Evolutionary conservation across 1,284 basidiomycete genomes (phyloP).

Genomic region (Macrocybe sp.): DNA sequence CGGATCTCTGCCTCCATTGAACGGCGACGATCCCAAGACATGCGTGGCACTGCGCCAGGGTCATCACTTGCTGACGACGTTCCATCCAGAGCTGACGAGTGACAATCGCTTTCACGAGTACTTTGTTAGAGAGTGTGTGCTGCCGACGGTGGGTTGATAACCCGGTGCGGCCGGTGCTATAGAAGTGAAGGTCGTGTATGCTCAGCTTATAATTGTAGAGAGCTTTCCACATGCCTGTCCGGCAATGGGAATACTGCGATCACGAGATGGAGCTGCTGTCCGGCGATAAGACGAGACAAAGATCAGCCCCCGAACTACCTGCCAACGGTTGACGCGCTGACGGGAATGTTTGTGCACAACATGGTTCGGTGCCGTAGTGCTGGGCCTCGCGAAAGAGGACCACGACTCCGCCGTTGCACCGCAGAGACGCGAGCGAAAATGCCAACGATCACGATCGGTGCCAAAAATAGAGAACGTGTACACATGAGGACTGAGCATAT

Average conservation of each 20-base stretch:
- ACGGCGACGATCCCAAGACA: slow-evolving; percentile 52
- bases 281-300: too few relatives aligned
- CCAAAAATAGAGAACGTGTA: too few relatives aligned
- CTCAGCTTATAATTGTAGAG: not conserved
- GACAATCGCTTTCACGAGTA: slow-evolving; percentile 90
- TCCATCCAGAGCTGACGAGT: slow-evolving; percentile 91
- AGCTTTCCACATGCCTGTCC: not conserved
- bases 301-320: too few relatives aligned
- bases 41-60: slow-evolving; percentile 89
- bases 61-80: slow-evolving; percentile 81
- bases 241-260: not conserved
- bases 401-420: too few relatives aligned
- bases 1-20: slow-evolving; percentile 32
- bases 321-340: not conserved
- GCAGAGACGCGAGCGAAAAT: too few relatives aligned
- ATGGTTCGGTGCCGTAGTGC: too few relatives aligned
- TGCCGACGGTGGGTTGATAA: slow-evolving; percentile 14
- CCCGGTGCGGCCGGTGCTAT: not conserved
- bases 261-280: not conserved
- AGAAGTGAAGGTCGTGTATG: not conserved
- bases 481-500: too few relatives aligned
- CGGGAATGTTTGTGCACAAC: not conserved
- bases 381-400: too few relatives aligned
- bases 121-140: slow-evolving; percentile 67
- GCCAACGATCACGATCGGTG: too few relatives aligned